phyloP scores from a whole-genome alignment of 352 stramenopile genomes.

The Pythium oligandrum region DNA sequence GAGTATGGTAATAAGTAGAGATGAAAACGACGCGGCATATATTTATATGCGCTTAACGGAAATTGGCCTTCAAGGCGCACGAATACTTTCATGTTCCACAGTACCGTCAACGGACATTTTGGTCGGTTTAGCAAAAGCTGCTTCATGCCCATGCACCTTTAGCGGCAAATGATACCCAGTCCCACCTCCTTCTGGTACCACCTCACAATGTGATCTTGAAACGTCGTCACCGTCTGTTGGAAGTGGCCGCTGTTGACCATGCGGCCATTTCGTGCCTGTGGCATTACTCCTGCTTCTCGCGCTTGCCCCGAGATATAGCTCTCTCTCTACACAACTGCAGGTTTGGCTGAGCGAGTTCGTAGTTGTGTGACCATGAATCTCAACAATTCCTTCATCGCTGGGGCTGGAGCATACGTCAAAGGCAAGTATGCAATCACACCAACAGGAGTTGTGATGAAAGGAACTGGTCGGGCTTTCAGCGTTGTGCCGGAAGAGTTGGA shows the following conservation, averaged over 20 bases:
- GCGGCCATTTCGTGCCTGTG: too few species aligned
- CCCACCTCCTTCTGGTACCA: constrained; percentile 12
- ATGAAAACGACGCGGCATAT: too few species aligned
- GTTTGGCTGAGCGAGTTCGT: neutral
- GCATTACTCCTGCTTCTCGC: too few species aligned
- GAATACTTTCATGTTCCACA: constrained; percentile 5
- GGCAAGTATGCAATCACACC: constrained; percentile 77
- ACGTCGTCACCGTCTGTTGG: constrained; percentile 13
- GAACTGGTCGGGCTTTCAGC: constrained; percentile 73
- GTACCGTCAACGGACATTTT: constrained; percentile 7
- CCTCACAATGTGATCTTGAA: constrained; percentile 14
- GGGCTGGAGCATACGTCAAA: constrained; percentile 71
- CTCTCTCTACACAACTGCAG: too few species aligned
- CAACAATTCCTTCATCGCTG: constrained; percentile 75
- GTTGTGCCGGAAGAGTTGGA: constrained; percentile 76
- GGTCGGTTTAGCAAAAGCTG: neutral
- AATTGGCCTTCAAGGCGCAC: too few species aligned
- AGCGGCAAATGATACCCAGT: neutral
- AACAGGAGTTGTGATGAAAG: constrained; percentile 74
- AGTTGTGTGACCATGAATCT: constrained; percentile 34
- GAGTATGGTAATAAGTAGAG: too few species aligned
- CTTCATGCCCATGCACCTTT: neutral
- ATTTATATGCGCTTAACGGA: too few species aligned
- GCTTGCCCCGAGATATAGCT: too few species aligned
- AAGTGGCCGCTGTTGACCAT: neutral